phyloP scores from a whole-genome alignment of 495 filamentous ascomycete species.

The Hypoxylon trugodes region DNA sequence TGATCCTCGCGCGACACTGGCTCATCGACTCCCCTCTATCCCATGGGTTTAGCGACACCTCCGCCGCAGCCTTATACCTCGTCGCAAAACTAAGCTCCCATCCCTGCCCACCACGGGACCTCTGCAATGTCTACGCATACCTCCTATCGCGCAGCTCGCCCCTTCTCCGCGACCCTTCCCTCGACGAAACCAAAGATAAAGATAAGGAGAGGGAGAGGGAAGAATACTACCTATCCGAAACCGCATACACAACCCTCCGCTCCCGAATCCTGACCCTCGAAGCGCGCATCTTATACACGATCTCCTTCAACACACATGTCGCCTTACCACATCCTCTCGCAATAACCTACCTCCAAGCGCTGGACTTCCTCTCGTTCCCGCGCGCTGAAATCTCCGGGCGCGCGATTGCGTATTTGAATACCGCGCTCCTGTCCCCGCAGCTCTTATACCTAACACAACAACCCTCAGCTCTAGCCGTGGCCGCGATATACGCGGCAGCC shows the following conservation, averaged over 20 bases:
- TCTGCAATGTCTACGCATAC: constrained; percentile 85
- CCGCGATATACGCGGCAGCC: constrained; percentile 89
- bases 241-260: constrained; percentile 69
- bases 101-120: constrained; percentile 77
- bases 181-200: neutral
- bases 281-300: constrained; percentile 72
- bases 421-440: constrained; percentile 84
- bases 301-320: constrained; percentile 85
- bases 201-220: constrained; percentile 19
- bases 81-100: constrained; percentile 82
- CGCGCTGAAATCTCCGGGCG: constrained; percentile 63
- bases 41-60: constrained; percentile 69
- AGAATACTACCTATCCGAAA: constrained; percentile 78
- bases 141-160: constrained; percentile 74
- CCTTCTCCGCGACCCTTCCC: constrained; percentile 54
- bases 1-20: constrained; percentile 91
- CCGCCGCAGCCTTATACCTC: constrained; percentile 83
- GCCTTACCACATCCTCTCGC: constrained; percentile 86
- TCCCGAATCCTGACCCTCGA: constrained; percentile 73
- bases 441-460: constrained; percentile 92
- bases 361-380: constrained; percentile 63
- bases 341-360: constrained; percentile 90
- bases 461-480: constrained; percentile 82
- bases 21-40: constrained; percentile 60
- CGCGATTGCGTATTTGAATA: constrained; percentile 80